A percentile compares a stretch with the other conserved stretches of the same genome.
Evolutionary conservation across 148 eudicot genomes (phyloP).

Genomic region (Camellia sinensis): DNA sequence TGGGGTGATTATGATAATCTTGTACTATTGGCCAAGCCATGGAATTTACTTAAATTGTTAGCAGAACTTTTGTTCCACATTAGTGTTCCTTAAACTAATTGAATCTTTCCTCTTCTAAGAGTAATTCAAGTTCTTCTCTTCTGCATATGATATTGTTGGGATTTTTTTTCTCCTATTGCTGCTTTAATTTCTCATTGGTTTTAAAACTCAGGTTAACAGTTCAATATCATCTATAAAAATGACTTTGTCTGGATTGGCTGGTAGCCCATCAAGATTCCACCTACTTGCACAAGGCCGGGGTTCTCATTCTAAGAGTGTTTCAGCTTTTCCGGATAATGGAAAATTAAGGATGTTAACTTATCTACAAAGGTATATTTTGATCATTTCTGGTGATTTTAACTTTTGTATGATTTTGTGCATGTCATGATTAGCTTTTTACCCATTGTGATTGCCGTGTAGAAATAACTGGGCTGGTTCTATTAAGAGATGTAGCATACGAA

Average conservation of each 20-base stretch:
- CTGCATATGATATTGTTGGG: background rate
- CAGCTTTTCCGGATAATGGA: slow-evolving; percentile 22
- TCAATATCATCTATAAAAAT: slow-evolving; percentile 17
- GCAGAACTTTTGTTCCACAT: too few species aligned
- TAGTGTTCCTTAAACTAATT: background rate
- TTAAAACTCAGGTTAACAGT: background rate
- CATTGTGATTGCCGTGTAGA: slow-evolving; percentile 30
- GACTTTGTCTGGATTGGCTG: slow-evolving; percentile 52
- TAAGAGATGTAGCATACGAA: slow-evolving; percentile 24
- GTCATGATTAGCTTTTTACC: slow-evolving; percentile 16
- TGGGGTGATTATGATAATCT: background rate
- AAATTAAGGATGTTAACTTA: slow-evolving; percentile 22
- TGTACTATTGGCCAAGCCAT: background rate
- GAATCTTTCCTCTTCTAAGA: background rate
- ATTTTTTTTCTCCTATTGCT: background rate
- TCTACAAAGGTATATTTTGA: slow-evolving; percentile 33
- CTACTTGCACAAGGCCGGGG: slow-evolving; percentile 39
- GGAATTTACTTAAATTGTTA: background rate
- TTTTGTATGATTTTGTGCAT: slow-evolving; percentile 5
- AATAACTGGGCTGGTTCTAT: slow-evolving; percentile 31
- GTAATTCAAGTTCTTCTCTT: background rate
- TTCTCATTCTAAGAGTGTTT: slow-evolving; percentile 24
- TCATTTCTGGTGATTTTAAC: background rate
- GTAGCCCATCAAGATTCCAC: slow-evolving; percentile 48
- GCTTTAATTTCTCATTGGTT: background rate